Evolutionary conservation across 1,139 yeast species (phyloP).

Genomic region (Yamadazyma triangularis): DNA sequence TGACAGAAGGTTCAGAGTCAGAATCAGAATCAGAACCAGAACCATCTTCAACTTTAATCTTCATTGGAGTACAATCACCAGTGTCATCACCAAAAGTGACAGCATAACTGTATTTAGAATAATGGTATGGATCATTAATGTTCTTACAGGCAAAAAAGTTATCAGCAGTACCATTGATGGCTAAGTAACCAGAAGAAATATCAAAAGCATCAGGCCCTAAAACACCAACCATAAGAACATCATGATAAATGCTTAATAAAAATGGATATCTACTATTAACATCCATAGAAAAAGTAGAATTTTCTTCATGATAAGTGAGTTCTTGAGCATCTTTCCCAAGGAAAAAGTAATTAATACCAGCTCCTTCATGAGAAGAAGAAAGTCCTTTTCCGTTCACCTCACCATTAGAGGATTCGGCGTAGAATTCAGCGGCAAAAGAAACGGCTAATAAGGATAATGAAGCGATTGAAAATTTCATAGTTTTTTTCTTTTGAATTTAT

Average conservation of each 20-base stretch:
- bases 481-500: too few species aligned
- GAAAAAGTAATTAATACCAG: constrained; percentile 47
- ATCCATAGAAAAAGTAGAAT: constrained; percentile 2
- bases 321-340: constrained; percentile 7
- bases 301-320: constrained; percentile 7
- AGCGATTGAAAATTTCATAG: constrained; percentile 10
- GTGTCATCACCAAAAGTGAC: constrained; percentile 1
- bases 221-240: constrained; percentile 23
- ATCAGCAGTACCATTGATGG: constrained; percentile 5
- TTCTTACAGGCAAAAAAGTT: constrained; percentile 36
- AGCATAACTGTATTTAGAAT: constrained; percentile 17
- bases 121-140: constrained; percentile 38
- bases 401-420: constrained; percentile 16
- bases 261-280: constrained; percentile 13
- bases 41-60: constrained; percentile 9
- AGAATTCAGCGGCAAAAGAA: constrained; percentile 17
- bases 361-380: constrained; percentile 46
- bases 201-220: constrained; percentile 5
- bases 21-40: constrained; percentile 3
- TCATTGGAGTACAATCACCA: constrained; percentile 9
- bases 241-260: constrained; percentile 1
- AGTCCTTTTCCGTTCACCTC: constrained; percentile 25
- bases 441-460: constrained; percentile 11
- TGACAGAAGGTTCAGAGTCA: constrained; percentile 1
- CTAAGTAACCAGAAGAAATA: constrained; percentile 5